Percentiles rank a stretch among this genome's conserved stretches.
phyloP scores from a whole-genome alignment of 306 rosid species.

The Hylodesmum podocarpum region DNA sequence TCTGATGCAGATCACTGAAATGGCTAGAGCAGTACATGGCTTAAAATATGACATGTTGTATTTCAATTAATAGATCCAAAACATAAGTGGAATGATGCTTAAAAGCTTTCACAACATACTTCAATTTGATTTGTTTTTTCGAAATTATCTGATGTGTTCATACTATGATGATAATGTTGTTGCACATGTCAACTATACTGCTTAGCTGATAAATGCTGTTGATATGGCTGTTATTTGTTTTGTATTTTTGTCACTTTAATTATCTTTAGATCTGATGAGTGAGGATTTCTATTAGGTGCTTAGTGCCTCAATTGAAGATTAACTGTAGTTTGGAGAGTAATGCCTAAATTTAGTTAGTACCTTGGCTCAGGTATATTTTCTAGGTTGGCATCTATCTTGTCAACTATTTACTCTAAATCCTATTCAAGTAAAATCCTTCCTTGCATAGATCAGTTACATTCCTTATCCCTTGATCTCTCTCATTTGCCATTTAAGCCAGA shows the following conservation, averaged over 20 bases:
- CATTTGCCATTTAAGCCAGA: background rate
- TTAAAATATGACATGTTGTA: conserved; percentile 21
- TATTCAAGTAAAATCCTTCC: no score
- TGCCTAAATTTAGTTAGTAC: no score
- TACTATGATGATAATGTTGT: background rate
- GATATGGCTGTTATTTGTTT: no score
- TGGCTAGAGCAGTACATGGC: conserved; percentile 23
- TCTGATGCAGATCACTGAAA: conserved; percentile 34
- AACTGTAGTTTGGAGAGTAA: no score
- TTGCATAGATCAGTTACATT: no score
- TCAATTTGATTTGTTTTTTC: background rate
- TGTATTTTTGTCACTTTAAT: background rate
- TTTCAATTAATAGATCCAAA: conserved; percentile 24
- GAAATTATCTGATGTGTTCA: background rate
- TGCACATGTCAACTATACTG: background rate
- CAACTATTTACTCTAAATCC: no score
- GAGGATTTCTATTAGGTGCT: no score
- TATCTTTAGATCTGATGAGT: background rate
- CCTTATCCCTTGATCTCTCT: background rate
- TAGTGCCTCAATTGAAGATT: no score
- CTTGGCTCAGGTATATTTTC: no score
- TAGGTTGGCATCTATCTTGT: no score
- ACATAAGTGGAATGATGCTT: conserved; percentile 10
- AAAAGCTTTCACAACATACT: conserved; percentile 9
- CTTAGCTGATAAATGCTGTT: background rate